Evolutionary conservation across 495 filamentous ascomycete genomes (phyloP).

Genomic region (Penicillium goetzii): DNA sequence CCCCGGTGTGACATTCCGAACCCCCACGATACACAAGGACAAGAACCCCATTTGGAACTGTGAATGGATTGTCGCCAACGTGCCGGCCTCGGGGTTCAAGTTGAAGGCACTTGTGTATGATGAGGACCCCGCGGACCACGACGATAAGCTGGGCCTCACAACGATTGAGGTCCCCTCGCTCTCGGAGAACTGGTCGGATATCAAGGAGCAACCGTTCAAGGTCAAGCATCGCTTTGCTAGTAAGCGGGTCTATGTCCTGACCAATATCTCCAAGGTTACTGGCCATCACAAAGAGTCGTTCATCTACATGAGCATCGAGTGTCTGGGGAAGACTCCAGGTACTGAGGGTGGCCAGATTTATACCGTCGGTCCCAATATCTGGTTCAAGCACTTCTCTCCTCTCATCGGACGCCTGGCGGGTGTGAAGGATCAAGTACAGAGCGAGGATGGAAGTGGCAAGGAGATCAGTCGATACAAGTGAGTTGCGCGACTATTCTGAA

Average conservation of each 20-base stretch:
- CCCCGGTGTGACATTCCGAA: slow-evolving; percentile 70
- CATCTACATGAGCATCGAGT: slow-evolving; percentile 70
- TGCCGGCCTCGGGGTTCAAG: slow-evolving; percentile 75
- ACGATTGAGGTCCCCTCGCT: slow-evolving; percentile 64
- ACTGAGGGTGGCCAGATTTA: slow-evolving; percentile 76
- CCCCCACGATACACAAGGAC: slow-evolving; percentile 70
- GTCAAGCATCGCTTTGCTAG: slow-evolving; percentile 83
- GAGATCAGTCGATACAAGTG: slow-evolving; percentile 70
- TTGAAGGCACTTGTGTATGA: slow-evolving; percentile 85
- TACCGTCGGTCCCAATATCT: slow-evolving; percentile 74
- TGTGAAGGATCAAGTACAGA: slow-evolving; percentile 64
- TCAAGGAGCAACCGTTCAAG: slow-evolving; percentile 65
- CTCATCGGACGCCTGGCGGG: slow-evolving; percentile 83
- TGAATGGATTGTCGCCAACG: slow-evolving; percentile 85
- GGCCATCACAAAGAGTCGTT: slow-evolving; percentile 59
- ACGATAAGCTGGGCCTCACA: slow-evolving; percentile 85
- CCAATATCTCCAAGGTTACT: slow-evolving; percentile 61
- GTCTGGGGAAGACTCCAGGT: slow-evolving; percentile 72
- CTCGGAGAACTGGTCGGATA: slow-evolving; percentile 66
- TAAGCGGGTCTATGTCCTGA: slow-evolving; percentile 79
- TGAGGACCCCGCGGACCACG: slow-evolving; percentile 83
- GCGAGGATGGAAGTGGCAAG: slow-evolving; percentile 52
- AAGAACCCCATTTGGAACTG: slow-evolving; percentile 79
- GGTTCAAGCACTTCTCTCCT: slow-evolving; percentile 84
- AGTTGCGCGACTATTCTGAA: slow-evolving; percentile 26